phyloP scores from a whole-genome alignment of 768 basidiomycete species.

The Amanita molliuscula region DNA sequence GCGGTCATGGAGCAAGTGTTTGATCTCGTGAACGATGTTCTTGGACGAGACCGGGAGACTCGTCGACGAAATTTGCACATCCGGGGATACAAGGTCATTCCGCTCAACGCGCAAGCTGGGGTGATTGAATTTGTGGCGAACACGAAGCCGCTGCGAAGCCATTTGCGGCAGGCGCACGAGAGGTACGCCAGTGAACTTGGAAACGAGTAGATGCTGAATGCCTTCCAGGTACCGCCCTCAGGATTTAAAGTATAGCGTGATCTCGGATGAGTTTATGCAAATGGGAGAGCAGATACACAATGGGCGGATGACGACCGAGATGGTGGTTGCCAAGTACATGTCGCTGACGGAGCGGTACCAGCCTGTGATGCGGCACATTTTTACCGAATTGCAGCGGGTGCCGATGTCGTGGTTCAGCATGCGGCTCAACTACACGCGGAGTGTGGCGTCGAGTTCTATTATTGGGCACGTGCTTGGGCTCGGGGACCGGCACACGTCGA shows the following conservation, averaged over 20 bases:
- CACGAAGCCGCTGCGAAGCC: conserved; percentile 51
- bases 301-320: conserved; percentile 14
- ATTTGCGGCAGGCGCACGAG: conserved; percentile 60
- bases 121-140: conserved; percentile 86
- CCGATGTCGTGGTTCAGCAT: conserved; percentile 90
- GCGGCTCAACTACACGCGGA: conserved; percentile 83
- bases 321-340: conserved; percentile 21
- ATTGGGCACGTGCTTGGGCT: conserved; percentile 89
- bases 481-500: conserved; percentile 86
- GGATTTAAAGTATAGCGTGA: conserved; percentile 32
- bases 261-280: conserved; percentile 18
- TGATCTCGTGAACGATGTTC: conserved; percentile 72
- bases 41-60: conserved; percentile 67
- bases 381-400: conserved; percentile 80
- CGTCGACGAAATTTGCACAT: conserved; percentile 61
- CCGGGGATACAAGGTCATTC: conserved; percentile 83
- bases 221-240: conserved; percentile 39
- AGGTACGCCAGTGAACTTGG: conserved; percentile 30
- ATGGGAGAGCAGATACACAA: conserved; percentile 20
- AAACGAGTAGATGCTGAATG: background rate
- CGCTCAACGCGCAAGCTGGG: conserved; percentile 71
- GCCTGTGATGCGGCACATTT: conserved; percentile 92
- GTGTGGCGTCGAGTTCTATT: conserved; percentile 89
- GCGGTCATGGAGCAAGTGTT: conserved; percentile 99
- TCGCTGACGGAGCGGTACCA: conserved; percentile 36